Evolutionary conservation across 2,329 filamentous ascomycete species (phyloP).

Genomic region (Calonectria fujianensis): DNA sequence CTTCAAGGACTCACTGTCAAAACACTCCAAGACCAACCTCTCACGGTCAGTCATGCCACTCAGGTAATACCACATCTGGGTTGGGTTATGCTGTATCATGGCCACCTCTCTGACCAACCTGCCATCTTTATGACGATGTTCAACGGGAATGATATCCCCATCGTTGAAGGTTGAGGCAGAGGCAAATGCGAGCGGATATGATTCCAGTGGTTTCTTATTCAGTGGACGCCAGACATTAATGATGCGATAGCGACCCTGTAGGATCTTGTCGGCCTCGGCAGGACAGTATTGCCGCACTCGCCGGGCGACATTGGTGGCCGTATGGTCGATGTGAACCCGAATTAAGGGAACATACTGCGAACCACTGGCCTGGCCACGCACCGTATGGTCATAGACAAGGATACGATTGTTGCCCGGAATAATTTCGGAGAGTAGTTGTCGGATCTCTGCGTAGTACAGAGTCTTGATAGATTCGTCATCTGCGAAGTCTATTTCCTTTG

Average conservation of each 20-base stretch:
- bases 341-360: background rate
- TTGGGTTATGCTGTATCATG: background rate
- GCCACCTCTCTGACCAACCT: background rate
- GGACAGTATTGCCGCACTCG: background rate
- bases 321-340: conserved; percentile 3
- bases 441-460: background rate
- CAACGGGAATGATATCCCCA: background rate
- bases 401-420: background rate
- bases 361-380: background rate
- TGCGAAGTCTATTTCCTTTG: conserved; percentile 3
- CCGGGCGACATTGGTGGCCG: background rate
- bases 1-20: background rate
- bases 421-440: background rate
- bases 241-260: conserved; percentile 1
- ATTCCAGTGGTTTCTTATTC: background rate
- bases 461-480: background rate
- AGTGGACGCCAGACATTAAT: background rate
- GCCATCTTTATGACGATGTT: background rate
- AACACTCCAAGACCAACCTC: background rate
- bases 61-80: conserved; percentile 4
- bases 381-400: conserved; percentile 6
- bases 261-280: background rate
- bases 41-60: background rate
- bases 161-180: background rate
- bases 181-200: background rate